Percentiles rank a stretch among this genome's conserved stretches.
These are phyloP conservation scores for Penicillium crystallinum DNA, from an alignment of 495 filamentous ascomycete species.

Conservation along the genomic window DNA sequence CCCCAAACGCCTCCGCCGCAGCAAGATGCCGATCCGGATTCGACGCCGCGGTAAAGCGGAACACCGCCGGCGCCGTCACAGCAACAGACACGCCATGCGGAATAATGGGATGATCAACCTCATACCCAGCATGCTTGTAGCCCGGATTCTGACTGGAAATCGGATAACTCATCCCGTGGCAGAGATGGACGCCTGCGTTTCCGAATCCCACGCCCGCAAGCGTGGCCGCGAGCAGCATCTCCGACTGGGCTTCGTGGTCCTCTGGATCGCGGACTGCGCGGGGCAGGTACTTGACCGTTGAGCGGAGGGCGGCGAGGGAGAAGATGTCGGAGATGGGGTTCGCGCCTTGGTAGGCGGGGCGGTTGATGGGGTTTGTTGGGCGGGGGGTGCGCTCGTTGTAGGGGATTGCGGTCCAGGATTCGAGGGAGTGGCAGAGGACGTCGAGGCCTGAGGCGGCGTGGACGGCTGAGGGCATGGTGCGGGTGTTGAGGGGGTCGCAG, in stretches of 20 bases:
- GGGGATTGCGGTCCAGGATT: slow-evolving; percentile 95
- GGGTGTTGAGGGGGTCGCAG: slow-evolving; percentile 91
- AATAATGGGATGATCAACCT: slow-evolving; percentile 69
- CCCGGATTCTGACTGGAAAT: slow-evolving; percentile 90
- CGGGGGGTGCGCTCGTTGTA: slow-evolving; percentile 78
- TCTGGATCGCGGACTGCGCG: slow-evolving; percentile 80
- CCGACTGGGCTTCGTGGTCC: slow-evolving; percentile 80
- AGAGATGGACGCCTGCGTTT: slow-evolving; percentile 94
- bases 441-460: slow-evolving; percentile 85
- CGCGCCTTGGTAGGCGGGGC: slow-evolving; percentile 93
- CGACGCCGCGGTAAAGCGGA: slow-evolving; percentile 82
- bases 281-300: slow-evolving; percentile 85
- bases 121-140: slow-evolving; percentile 82
- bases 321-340: slow-evolving; percentile 98
- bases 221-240: slow-evolving; percentile 95
- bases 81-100: slow-evolving; percentile 95
- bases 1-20: slow-evolving; percentile 86
- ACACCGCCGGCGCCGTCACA: slow-evolving; percentile 90
- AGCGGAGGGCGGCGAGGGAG: slow-evolving; percentile 71
- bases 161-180: slow-evolving; percentile 96
- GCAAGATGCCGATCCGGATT: slow-evolving; percentile 88
- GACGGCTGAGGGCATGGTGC: slow-evolving; percentile 90
- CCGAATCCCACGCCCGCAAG: slow-evolving; percentile 94
- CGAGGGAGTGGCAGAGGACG: slow-evolving; percentile 88
- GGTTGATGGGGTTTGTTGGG: slow-evolving; percentile 81